phyloP scores from a whole-genome alignment of 2,329 filamentous ascomycete species.

The Epichloe brachyelytri region DNA sequence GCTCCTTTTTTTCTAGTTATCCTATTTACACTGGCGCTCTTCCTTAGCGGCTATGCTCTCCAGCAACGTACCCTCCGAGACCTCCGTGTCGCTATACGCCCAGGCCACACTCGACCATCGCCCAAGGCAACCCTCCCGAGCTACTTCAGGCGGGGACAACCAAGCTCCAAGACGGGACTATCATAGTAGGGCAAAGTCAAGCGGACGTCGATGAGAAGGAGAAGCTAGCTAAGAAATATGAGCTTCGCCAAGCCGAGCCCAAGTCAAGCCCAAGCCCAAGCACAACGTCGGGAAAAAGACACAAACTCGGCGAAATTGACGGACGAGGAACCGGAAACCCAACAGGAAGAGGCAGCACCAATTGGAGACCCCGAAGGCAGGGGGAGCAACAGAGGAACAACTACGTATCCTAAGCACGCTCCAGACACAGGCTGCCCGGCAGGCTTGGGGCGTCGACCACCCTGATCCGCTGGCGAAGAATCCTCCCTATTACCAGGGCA shows the following conservation, averaged over 20 bases:
- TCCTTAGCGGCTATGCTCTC: slow-evolving; percentile 75
- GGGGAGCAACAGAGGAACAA: slow-evolving; percentile 14
- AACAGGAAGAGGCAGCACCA: slow-evolving; percentile 6
- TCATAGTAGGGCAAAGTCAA: slow-evolving; percentile 26
- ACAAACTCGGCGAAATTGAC: not conserved
- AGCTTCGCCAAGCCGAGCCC: slow-evolving; percentile 14
- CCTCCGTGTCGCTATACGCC: slow-evolving; percentile 59
- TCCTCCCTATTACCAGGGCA: slow-evolving; percentile 35
- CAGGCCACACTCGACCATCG: slow-evolving; percentile 28
- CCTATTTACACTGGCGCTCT: slow-evolving; percentile 68
- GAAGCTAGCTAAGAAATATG: slow-evolving; percentile 6
- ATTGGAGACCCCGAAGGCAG: slow-evolving; percentile 1
- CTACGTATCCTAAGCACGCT: slow-evolving; percentile 20
- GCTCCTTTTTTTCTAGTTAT: slow-evolving; percentile 37
- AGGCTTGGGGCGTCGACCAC: slow-evolving; percentile 21
- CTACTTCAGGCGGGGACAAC: slow-evolving; percentile 32
- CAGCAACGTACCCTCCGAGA: slow-evolving; percentile 76
- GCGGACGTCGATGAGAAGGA: slow-evolving; percentile 17
- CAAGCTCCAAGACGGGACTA: slow-evolving; percentile 33
- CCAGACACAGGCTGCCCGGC: slow-evolving; percentile 18
- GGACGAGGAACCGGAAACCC: not conserved
- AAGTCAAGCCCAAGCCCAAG: slow-evolving; percentile 1
- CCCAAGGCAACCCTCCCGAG: slow-evolving; percentile 39
- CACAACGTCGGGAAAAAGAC: not conserved
- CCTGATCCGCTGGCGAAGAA: slow-evolving; percentile 24